phyloP scores from a whole-genome alignment of 2,329 filamentous ascomycete genomes.

The Aspergillus sclerotialis region DNA sequence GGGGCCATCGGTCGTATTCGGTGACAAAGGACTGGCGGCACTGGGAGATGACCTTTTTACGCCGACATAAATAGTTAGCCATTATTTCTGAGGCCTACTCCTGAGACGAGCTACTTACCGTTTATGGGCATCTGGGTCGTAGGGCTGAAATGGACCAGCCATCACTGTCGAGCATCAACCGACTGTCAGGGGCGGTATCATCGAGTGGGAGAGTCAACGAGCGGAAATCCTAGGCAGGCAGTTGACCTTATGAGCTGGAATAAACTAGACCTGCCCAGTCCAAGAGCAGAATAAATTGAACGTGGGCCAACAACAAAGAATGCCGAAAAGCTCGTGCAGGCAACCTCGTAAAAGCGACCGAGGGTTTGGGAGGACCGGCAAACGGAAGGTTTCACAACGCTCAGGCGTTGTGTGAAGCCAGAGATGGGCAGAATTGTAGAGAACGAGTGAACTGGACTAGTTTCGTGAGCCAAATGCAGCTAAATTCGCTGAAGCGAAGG shows the following conservation, averaged over 20 bases:
- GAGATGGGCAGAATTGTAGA: background rate
- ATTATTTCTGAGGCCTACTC: background rate
- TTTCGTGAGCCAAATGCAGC: no score
- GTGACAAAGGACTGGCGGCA: conserved; percentile 21
- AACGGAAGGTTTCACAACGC: background rate
- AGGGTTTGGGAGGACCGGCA: no score
- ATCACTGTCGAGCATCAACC: conserved; percentile 10
- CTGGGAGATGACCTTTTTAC: conserved; percentile 10
- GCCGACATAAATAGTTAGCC: conserved; percentile 1
- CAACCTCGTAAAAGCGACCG: background rate
- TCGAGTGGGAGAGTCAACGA: background rate
- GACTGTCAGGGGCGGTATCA: background rate
- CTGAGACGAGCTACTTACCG: conserved; percentile 14
- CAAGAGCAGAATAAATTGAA: no score
- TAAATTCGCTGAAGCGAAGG: no score
- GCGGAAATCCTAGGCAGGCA: no score
- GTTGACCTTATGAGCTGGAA: no score
- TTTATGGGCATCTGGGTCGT: conserved; percentile 16
- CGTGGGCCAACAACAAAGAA: background rate
- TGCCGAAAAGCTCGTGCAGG: no score
- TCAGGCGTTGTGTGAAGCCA: no score
- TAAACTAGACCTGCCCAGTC: no score
- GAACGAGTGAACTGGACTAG: no score
- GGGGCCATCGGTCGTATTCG: conserved; percentile 31
- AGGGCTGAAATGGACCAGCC: conserved; percentile 20